phyloP scores from a whole-genome alignment of 169 alveolate genomes.

The Babesia bigemina region DNA sequence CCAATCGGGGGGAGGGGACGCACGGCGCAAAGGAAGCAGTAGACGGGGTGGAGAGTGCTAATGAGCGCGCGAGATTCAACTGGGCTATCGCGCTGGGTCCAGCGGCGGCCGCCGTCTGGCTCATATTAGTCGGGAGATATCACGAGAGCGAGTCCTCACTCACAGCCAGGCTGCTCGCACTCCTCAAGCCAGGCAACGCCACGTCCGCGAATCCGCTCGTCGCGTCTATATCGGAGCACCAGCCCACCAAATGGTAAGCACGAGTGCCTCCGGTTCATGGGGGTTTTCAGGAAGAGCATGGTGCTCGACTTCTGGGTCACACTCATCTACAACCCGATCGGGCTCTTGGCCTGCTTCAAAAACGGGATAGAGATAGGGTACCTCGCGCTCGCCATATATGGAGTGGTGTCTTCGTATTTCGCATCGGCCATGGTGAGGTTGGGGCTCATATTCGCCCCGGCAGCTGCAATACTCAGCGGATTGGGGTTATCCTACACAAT shows the following conservation, averaged over 20 bases:
- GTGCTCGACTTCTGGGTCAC: constrained; percentile 71
- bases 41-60: background rate
- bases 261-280: constrained; percentile 77
- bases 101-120: constrained; percentile 1
- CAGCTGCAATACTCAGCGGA: constrained; percentile 90
- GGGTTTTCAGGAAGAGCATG: constrained; percentile 48
- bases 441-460: constrained; percentile 88
- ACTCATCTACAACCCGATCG: constrained; percentile 62
- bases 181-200: constrained; percentile 98
- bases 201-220: constrained; percentile 93
- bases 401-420: constrained; percentile 53
- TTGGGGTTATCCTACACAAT: constrained; percentile 89
- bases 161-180: constrained; percentile 94
- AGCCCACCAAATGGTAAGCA: constrained; percentile 97
- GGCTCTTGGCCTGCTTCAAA: constrained; percentile 61
- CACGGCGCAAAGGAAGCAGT: background rate
- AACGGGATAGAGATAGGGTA: constrained; percentile 27
- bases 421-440: constrained; percentile 96
- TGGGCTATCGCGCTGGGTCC: background rate
- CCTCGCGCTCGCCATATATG: constrained; percentile 52
- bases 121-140: background rate
- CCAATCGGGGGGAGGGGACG: too few relatives aligned
- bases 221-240: constrained; percentile 98
- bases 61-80: background rate
- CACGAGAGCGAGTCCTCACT: constrained; percentile 87